Base-by-base conservation (phyloP, 2,329 filamentous ascomycete species). In the Fusarium sp. region DNA sequence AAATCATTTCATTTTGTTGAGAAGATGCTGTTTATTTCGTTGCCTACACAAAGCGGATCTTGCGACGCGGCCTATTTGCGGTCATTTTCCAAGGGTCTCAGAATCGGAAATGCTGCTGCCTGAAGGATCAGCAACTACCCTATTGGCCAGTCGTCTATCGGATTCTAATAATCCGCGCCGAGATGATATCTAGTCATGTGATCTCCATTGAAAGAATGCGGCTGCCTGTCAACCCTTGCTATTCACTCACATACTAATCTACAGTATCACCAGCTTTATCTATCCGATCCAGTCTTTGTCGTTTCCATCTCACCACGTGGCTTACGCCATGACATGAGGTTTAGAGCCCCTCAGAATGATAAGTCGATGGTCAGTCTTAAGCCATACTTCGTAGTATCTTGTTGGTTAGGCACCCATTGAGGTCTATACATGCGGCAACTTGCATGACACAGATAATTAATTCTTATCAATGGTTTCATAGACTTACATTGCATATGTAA, bases 21-120 rank as follows among this genome's bases (percentile, higher is more conserved):
- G 54, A 49, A n/a, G 59, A 54, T 37, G 57, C 70, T 53, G 69
- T 74, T 73, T 78, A 79, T 79, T 60, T 77, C 71, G 78, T 69
- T 79, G 78, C 78, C 78, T 79, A 60, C 57, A 75, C 54, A 74
- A 75, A 79, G 78, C 77, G 77, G 77, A 79, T 76, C 75, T 74
- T 28, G 56, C 50, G 61, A 47, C 65, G 62, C 76, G 76, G 77
- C 73, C 73, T 70, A 68, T 75, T 74, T 73, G 76, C 73, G 77
- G 77, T 61, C 67, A 73, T 74, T 75, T 61, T 67, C 57, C 67
- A 61, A 69, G 69, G 67, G 65, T 60, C 68, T 73, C 61, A 62
- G 18, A 44, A 66, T 68, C 52, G 60, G 62, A 62, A 77, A 78
- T 70, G 74, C 75, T 78, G 75, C 77, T 78, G 77, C 77, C 77